Conservation (phyloP, 2,329 filamentous ascomycete genomes). For the Fusarium austroafricanum region DNA sequence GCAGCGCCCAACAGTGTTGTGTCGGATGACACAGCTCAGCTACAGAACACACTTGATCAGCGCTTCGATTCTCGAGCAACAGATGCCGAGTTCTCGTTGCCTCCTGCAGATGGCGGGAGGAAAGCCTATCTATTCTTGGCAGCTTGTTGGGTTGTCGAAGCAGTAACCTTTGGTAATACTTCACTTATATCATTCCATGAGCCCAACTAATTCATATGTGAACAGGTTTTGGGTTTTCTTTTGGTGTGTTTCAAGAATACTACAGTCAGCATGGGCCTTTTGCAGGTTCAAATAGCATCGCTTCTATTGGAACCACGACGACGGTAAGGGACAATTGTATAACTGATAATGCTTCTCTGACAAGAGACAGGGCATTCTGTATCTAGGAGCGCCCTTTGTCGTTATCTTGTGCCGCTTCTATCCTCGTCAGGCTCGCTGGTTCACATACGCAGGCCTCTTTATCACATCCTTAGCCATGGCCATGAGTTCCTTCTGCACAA, state of each 20-base stretch:
- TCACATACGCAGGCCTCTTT: slow-evolving; percentile 55
- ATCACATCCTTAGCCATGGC: slow-evolving; percentile 60
- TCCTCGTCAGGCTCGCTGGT: slow-evolving; percentile 53
- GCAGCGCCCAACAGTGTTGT: background rate
- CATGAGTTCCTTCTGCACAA: slow-evolving; percentile 60
- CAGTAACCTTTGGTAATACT: slow-evolving; percentile 27
- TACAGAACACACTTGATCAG: background rate
- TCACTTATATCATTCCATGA: rapidly evolving
- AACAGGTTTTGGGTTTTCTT: slow-evolving; percentile 71
- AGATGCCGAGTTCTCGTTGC: slow-evolving; percentile 42
- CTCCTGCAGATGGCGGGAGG: slow-evolving; percentile 52
- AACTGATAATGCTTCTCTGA: background rate
- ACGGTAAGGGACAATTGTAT: slow-evolving; percentile 43
- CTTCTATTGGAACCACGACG: slow-evolving; percentile 69
- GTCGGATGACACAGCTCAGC: background rate
- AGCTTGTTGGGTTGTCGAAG: slow-evolving; percentile 41
- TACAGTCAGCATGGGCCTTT: slow-evolving; percentile 70
- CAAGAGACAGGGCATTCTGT: slow-evolving; percentile 44
- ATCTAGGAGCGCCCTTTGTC: slow-evolving; percentile 59
- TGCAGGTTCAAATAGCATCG: slow-evolving; percentile 60
- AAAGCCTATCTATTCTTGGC: slow-evolving; percentile 51
- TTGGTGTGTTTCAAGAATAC: slow-evolving; percentile 74
- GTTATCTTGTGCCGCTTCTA: slow-evolving; percentile 57
- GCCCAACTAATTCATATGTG: background rate
- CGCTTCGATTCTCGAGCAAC: slow-evolving; percentile 6